Evolutionary conservation across 768 basidiomycete species (phyloP).

Genomic region (Tylopilus sp.): DNA sequence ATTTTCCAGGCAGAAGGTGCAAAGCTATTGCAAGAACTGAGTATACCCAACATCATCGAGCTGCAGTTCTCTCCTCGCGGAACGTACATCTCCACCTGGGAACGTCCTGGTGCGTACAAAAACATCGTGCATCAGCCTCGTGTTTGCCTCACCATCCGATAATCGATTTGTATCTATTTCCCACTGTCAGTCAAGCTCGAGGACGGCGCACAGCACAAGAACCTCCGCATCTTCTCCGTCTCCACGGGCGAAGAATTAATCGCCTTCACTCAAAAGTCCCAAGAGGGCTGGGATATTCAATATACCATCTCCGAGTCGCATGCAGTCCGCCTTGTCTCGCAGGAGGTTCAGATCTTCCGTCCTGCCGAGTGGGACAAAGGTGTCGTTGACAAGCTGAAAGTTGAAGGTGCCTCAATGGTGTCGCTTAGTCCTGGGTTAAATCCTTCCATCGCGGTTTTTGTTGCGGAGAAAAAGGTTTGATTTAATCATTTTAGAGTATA

Average conservation of each 20-base stretch:
- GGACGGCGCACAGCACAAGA: slow-evolving; percentile 90
- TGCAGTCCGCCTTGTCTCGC: slow-evolving; percentile 74
- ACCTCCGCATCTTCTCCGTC: slow-evolving; percentile 85
- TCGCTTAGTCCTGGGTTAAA: slow-evolving; percentile 81
- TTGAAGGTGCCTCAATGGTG: slow-evolving; percentile 78
- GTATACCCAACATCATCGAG: slow-evolving; percentile 74
- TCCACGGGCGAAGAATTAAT: slow-evolving; percentile 85
- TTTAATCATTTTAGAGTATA: not conserved
- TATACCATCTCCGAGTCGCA: slow-evolving; percentile 89
- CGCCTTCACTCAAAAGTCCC: slow-evolving; percentile 85
- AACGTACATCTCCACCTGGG: slow-evolving; percentile 93
- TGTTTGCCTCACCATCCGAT: slow-evolving; percentile 16
- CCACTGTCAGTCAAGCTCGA: slow-evolving; percentile 67
- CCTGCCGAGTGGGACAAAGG: slow-evolving; percentile 80
- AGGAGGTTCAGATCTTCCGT: slow-evolving; percentile 81
- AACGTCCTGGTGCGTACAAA: slow-evolving; percentile 64
- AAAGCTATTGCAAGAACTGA: slow-evolving; percentile 70
- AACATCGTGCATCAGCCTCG: slow-evolving; percentile 17
- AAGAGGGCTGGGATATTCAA: slow-evolving; percentile 88
- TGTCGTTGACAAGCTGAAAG: slow-evolving; percentile 74
- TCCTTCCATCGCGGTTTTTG: slow-evolving; percentile 86
- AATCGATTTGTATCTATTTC: slow-evolving; percentile 14
- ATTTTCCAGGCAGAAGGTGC: slow-evolving; percentile 74
- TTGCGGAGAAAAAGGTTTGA: slow-evolving; percentile 87
- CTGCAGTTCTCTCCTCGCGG: slow-evolving; percentile 91